Evolutionary conservation across 2,329 filamentous ascomycete genomes (phyloP), one percentile per base, ranked within the genome.

Genomic region (Hypoxylon sp.): DNA sequence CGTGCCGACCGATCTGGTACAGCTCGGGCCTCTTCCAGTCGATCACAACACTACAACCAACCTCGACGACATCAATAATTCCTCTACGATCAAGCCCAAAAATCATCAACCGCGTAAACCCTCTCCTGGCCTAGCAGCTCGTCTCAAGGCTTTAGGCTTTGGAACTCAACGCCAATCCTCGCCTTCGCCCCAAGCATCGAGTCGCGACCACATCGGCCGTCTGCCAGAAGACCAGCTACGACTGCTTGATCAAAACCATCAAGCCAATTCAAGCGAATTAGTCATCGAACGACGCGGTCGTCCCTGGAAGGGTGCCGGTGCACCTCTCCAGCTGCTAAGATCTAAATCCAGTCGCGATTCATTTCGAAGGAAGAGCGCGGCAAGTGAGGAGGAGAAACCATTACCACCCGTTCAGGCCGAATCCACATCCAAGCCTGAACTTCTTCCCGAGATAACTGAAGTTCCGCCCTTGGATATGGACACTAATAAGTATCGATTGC

Each of bases 401-500:
- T 51, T 52, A 21, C 49, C 58, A 10, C 38, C 60, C 9, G n/a
- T 63, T 49, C 66, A 72, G 63, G 38, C 63, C n/a, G 65, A 65
- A 45, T 14, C 57, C 19, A 49, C 56, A 51, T 34, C 67, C 67
- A 77, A 77, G 55, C 75, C 79, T 63, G 76, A 81, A 67, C 73
- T 80, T 72, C 79, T 88, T 51, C 86, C 86, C 41, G 84, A 87
- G 80, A 90, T 85, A 78, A 81, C 76, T 73, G 80, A 81, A 36
- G 75, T 81, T 14, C 81, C 84, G 58, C 83, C 84, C 63, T 74
- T 89, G 78, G 86, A 86, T 71, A 89, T 91, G 85, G 91, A 93
- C 80, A 90, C 87, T 62, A 86, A 91, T 76, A 93, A 93, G 79
- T 93, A 93, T 77, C 87, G 89, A 48, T 81, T 93, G 77, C 90